Percentiles rank a stretch among this genome's conserved stretches.
Conservation (phyloP, 2,329 filamentous ascomycete species). For the Zymoseptoria ardabiliae region DNA sequence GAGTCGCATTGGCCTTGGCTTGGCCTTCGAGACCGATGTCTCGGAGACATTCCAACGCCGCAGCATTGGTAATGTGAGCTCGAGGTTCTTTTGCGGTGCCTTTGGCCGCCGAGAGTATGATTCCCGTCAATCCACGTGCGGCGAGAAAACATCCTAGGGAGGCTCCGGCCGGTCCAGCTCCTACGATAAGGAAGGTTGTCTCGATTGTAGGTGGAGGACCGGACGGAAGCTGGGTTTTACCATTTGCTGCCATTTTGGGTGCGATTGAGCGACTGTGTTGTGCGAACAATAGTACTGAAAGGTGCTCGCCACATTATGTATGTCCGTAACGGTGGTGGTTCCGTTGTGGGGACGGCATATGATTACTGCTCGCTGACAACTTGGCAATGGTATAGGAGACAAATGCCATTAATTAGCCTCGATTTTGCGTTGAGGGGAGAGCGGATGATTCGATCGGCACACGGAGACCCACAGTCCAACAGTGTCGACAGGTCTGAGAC, state of each 20-base stretch:
- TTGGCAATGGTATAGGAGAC: neutral
- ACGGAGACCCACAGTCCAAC: too few species aligned
- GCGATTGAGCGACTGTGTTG: neutral
- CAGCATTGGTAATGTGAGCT: conserved; percentile 55
- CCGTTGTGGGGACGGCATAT: neutral
- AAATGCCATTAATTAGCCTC: neutral
- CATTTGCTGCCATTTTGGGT: neutral
- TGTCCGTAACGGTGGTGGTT: neutral
- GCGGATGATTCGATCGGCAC: too few species aligned
- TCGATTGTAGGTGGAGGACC: conserved; percentile 12
- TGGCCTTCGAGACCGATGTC: conserved; percentile 39
- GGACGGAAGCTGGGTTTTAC: neutral
- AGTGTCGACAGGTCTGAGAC: too few species aligned
- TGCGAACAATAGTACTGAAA: neutral
- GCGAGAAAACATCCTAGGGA: conserved; percentile 29
- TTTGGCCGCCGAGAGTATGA: conserved; percentile 46
- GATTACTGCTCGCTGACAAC: neutral
- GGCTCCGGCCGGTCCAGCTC: conserved; percentile 30
- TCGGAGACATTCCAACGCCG: conserved; percentile 42
- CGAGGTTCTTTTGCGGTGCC: conserved; percentile 50
- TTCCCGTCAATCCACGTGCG: conserved; percentile 38
- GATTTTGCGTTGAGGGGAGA: neutral
- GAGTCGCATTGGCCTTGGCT: conserved; percentile 27
- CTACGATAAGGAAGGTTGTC: conserved; percentile 28
- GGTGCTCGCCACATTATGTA: neutral